A percentile compares a stretch with the other conserved stretches of the same genome.
These are phyloP conservation scores for Penicillium odoratum DNA, from an alignment of 495 filamentous ascomycete genomes.

Conservation along the genomic window DNA sequence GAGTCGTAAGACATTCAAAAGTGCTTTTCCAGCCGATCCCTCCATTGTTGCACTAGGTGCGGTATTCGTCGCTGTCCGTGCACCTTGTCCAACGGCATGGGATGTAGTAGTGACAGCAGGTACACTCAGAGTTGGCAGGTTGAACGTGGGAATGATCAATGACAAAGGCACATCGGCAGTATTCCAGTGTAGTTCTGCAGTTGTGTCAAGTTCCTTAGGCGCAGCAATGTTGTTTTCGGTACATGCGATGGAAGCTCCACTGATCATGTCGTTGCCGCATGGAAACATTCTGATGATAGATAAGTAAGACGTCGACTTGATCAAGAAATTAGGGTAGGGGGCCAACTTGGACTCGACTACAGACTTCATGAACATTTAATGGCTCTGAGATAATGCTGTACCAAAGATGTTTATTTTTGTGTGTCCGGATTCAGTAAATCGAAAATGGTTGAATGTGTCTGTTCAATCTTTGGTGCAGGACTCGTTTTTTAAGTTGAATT, in stretches of 20 bases:
- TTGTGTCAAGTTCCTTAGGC: neutral
- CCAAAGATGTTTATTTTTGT: too few relatives aligned
- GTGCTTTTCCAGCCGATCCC: neutral
- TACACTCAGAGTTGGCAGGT: neutral
- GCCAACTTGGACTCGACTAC: neutral
- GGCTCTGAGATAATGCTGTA: too few relatives aligned
- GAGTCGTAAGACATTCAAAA: neutral
- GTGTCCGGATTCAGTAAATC: too few relatives aligned
- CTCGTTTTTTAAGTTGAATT: too few relatives aligned
- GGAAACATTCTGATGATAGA: neutral
- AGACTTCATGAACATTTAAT: too few relatives aligned
- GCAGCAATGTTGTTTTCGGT: neutral
- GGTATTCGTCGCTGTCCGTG: neutral
- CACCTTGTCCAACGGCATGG: neutral
- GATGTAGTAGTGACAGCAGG: neutral
- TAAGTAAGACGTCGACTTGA: neutral
- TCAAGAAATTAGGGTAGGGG: neutral
- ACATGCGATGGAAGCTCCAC: neutral
- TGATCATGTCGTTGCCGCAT: neutral
- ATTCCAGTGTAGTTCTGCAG: neutral
- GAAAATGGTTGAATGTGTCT: too few relatives aligned
- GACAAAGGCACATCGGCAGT: neutral
- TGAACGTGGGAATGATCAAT: neutral
- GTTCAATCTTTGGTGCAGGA: too few relatives aligned
- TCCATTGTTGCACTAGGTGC: neutral